These are phyloP conservation scores for Leccinum uliginosum DNA, from an alignment of 768 basidiomycete species.

Conservation along the genomic window DNA sequence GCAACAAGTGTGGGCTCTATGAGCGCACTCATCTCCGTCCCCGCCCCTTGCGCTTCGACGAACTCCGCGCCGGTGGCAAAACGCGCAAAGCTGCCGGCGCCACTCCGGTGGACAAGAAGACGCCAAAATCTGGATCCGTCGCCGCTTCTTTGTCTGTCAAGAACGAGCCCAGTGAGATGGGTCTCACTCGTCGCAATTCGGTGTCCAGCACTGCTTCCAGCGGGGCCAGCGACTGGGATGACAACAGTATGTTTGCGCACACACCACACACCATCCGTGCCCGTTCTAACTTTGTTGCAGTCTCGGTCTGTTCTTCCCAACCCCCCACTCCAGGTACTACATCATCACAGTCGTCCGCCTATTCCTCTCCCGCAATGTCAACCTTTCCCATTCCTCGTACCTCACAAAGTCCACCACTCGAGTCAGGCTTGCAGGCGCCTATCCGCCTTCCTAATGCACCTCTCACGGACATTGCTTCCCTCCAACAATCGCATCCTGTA, in stretches of 20 bases:
- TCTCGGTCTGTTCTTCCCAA: conserved; percentile 31
- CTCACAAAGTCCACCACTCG: conserved; percentile 45
- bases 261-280: not conserved
- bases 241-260: conserved; percentile 52
- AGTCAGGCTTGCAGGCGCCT: conserved; percentile 39
- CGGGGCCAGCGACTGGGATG: conserved; percentile 74
- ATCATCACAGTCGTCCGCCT: conserved; percentile 59
- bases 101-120: conserved; percentile 29
- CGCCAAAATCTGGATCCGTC: conserved; percentile 31
- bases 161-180: conserved; percentile 56
- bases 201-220: conserved; percentile 55
- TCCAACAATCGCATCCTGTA: conserved; percentile 32
- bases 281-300: conserved; percentile 9
- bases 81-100: conserved; percentile 47
- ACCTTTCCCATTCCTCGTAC: conserved; percentile 61
- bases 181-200: conserved; percentile 53
- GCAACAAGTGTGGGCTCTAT: conserved; percentile 91
- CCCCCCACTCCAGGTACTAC: conserved; percentile 39
- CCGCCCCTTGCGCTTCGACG: conserved; percentile 81
- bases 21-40: conserved; percentile 85
- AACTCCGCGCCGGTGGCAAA: conserved; percentile 83
- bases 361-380: conserved; percentile 58
- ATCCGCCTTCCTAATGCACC: conserved; percentile 76
- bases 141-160: conserved; percentile 46
- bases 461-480: conserved; percentile 62